Percentiles rank a stretch among this genome's conserved stretches.
Conservation (phyloP, 352 stramenopile genomes). For the Globisporangium alternatum region DNA sequence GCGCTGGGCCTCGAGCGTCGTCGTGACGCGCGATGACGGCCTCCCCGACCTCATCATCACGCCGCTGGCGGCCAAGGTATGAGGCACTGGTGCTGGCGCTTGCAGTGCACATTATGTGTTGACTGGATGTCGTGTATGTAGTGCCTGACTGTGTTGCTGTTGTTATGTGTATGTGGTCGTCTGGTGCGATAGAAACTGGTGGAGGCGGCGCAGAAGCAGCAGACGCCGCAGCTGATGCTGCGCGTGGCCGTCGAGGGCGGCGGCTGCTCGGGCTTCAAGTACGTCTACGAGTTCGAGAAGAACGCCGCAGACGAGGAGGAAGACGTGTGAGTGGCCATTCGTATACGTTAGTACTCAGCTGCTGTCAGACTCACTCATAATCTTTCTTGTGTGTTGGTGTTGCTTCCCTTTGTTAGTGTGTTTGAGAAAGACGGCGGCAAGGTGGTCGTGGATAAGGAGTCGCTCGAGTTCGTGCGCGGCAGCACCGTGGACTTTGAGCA, state of each 20-base stretch:
- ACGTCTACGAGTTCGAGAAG: conserved; percentile 89
- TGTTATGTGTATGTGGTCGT: not conserved
- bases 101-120: not conserved
- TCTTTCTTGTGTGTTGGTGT: too few relatives aligned
- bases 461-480: conserved; percentile 91
- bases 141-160: too few relatives aligned
- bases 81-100: too few relatives aligned
- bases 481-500: conserved; percentile 96
- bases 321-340: conserved; percentile 26
- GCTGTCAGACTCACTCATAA: not conserved
- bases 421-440: conserved; percentile 86
- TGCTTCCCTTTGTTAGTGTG: conserved; percentile 26
- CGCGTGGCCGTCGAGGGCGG: conserved; percentile 90
- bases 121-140: too few relatives aligned
- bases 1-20: conserved; percentile 33
- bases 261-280: conserved; percentile 94
- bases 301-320: conserved; percentile 47
- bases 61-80: conserved; percentile 49
- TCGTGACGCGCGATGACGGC: conserved; percentile 36
- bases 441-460: conserved; percentile 92
- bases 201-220: conserved; percentile 53
- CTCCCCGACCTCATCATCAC: conserved; percentile 74
- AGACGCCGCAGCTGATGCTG: conserved; percentile 64
- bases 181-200: conserved; percentile 44
- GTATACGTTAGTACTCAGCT: too few relatives aligned